Percentiles rank a stretch among this genome's conserved stretches.
Evolutionary conservation across 768 basidiomycete genomes (phyloP).

Genomic region (Termitomyces sp.): DNA sequence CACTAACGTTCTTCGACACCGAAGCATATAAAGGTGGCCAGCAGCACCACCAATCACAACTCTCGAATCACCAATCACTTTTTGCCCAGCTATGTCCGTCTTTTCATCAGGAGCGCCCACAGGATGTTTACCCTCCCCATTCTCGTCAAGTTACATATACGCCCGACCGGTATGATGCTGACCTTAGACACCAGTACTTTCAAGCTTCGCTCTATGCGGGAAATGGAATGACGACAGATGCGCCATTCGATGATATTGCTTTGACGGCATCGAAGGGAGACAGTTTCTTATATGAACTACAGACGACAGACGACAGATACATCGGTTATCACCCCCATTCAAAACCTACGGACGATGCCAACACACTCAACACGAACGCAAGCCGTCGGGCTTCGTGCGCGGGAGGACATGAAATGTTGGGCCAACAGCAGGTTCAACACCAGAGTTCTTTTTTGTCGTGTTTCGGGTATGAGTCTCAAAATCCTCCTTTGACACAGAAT

Average conservation of each 20-base stretch:
- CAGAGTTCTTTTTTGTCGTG: neutral
- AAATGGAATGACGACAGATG: neutral
- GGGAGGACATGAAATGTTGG: neutral
- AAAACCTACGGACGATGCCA: neutral
- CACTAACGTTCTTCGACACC: neutral
- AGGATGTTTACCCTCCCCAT: neutral
- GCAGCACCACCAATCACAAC: no score
- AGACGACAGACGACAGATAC: no score
- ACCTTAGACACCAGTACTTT: neutral
- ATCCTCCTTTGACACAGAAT: neutral
- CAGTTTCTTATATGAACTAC: no score
- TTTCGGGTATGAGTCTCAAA: neutral
- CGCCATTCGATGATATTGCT: neutral
- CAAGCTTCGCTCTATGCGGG: neutral
- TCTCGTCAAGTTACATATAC: neutral
- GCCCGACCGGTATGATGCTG: neutral
- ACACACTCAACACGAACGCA: neutral
- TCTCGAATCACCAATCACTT: neutral
- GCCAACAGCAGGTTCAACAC: neutral
- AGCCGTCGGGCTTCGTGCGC: neutral
- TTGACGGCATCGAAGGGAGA: no score
- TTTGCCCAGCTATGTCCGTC: neutral
- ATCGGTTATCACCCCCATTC: neutral
- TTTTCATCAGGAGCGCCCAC: neutral
- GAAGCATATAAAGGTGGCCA: neutral